These are phyloP conservation scores for Bryopsis sp. DNA, from an alignment of 139 green algal species.

Conservation along the genomic window DNA sequence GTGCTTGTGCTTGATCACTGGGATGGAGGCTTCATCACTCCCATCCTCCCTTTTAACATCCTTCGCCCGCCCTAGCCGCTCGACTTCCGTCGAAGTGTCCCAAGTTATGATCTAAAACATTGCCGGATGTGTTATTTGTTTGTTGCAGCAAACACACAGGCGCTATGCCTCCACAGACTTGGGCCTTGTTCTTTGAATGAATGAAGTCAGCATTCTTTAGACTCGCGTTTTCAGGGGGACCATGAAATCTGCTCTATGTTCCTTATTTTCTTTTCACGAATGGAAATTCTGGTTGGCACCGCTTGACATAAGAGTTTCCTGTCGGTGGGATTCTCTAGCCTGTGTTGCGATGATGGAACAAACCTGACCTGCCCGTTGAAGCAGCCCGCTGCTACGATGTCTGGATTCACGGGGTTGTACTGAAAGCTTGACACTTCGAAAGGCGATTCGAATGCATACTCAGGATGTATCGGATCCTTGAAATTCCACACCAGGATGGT, in stretches of 20 bases:
- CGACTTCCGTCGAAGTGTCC: constrained; percentile 32
- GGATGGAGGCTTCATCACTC: constrained; percentile 29
- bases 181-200: no score
- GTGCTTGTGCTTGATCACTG: constrained; percentile 37
- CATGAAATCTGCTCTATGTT: no score
- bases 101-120: constrained; percentile 28
- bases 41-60: neutral
- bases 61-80: constrained; percentile 20
- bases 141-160: neutral
- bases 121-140: neutral
- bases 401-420: constrained; percentile 63
- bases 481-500: constrained; percentile 80
- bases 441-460: constrained; percentile 67
- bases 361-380: constrained; percentile 66
- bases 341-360: no score
- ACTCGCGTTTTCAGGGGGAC: no score
- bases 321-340: no score
- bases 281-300: no score
- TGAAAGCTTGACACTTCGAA: constrained; percentile 62
- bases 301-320: no score
- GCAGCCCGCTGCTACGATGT: constrained; percentile 60
- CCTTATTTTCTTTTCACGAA: no score
- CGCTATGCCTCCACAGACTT: no score
- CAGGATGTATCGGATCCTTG: constrained; percentile 69
- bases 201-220: no score